A percentile compares a stretch with the other conserved stretches of the same genome.
Conservation (phyloP, 2,329 filamentous ascomycete genomes). For the Aspergillus glaucus region DNA sequence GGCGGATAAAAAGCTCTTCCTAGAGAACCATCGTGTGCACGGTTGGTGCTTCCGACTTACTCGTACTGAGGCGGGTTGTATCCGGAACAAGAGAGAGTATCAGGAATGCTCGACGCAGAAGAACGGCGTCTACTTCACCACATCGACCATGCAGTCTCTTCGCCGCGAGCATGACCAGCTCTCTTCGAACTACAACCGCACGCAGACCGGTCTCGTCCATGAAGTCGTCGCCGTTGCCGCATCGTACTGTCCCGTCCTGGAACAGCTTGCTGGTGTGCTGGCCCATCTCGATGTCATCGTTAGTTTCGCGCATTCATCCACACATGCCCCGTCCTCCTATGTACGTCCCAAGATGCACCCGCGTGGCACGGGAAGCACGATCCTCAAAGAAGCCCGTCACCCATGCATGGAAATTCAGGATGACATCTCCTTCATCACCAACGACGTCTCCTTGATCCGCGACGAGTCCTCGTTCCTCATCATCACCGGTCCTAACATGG, state of each 20-base stretch:
- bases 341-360: slow-evolving; percentile 84
- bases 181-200: slow-evolving; percentile 89
- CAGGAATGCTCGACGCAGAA: slow-evolving; percentile 97
- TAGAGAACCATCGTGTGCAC: slow-evolving; percentile 92
- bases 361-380: slow-evolving; percentile 78
- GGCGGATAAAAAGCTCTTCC: slow-evolving; percentile 95
- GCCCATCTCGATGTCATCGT: slow-evolving; percentile 94
- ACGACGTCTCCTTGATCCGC: slow-evolving; percentile 77
- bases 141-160: slow-evolving; percentile 67
- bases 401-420: slow-evolving; percentile 99
- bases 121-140: slow-evolving; percentile 98
- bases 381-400: slow-evolving; percentile 88
- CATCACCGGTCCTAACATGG: slow-evolving; percentile 98
- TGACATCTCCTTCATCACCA: slow-evolving; percentile 96
- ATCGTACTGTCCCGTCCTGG: slow-evolving; percentile 89
- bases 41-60: slow-evolving; percentile 96
- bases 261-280: slow-evolving; percentile 78
- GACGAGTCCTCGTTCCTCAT: slow-evolving; percentile 83
- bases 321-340: slow-evolving; percentile 88
- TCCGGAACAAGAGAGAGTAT: slow-evolving; percentile 83
- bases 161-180: slow-evolving; percentile 91
- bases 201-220: slow-evolving; percentile 80
- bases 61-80: slow-evolving; percentile 81
- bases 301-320: slow-evolving; percentile 84
- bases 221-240: slow-evolving; percentile 91